A percentile compares a stretch with the other conserved stretches of the same genome.
phyloP scores from a whole-genome alignment of 78 protist species.

The Dictyostelium intermedium region DNA sequence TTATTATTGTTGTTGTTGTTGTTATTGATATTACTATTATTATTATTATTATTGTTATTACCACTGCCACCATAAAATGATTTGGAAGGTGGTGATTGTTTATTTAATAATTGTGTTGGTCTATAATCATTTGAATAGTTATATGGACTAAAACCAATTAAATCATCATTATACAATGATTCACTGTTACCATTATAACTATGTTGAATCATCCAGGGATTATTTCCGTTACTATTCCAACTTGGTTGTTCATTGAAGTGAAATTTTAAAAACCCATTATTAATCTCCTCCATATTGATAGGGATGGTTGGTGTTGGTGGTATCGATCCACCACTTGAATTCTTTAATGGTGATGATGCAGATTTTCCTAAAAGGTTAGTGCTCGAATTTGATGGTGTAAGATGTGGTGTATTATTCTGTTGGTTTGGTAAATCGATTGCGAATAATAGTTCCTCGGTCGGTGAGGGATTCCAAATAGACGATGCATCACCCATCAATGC shows the following conservation, averaged over 20 bases:
- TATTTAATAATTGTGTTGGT: neutral
- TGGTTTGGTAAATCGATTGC: slow-evolving; percentile 44
- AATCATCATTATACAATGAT: neutral
- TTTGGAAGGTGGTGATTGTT: slow-evolving; percentile 1
- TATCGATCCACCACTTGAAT: neutral
- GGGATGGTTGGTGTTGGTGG: slow-evolving; percentile 36
- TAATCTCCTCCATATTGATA: neutral
- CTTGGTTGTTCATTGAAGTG: slow-evolving; percentile 1
- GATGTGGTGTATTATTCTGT: slow-evolving; percentile 44
- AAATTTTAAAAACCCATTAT: neutral
- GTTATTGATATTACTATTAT: neutral
- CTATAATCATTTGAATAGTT: neutral
- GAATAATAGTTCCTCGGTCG: slow-evolving; percentile 59
- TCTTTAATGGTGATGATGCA: neutral
- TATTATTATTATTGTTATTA: neutral
- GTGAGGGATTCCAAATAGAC: slow-evolving; percentile 45
- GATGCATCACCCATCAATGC: slow-evolving; percentile 11
- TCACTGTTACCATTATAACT: neutral
- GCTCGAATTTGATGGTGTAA: slow-evolving; percentile 6
- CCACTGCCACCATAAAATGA: neutral
- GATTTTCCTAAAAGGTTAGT: neutral
- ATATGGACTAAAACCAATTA: slow-evolving; percentile 27
- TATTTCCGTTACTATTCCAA: neutral
- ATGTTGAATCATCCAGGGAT: neutral
- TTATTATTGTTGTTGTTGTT: slow-evolving; percentile 8